Base-by-base conservation (phyloP, 2,329 filamentous ascomycete species). In the Colletotrichum euphorbiae region DNA sequence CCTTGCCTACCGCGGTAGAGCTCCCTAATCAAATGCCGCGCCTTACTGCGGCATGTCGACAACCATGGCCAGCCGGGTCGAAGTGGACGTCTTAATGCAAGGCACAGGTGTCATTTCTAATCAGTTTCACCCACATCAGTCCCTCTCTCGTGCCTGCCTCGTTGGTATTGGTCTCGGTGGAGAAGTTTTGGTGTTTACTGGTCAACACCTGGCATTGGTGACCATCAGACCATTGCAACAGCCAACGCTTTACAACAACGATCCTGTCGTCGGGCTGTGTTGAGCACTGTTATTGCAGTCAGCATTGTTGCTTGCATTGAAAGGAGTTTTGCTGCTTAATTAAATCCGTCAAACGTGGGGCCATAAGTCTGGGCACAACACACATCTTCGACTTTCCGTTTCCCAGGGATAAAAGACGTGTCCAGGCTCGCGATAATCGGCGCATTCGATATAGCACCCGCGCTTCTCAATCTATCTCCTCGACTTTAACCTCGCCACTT, bases 331-430 rank as follows among this genome's bases (percentile, higher is more conserved):
- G 0, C 2, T 55, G 51, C 33, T 38, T 55, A 21, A 40, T 38
- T 55, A 21, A 40, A 1, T 55, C 31, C n/a, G 33, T 40, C 2
- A n/a, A 2, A 36, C 51, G 33, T 55, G 51, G 51, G 51, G 51
- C 51, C 54, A n/a, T 21, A 12, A 45, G 24, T 24, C 4, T 24
- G 4, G 24, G 24, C 24, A 24, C 24, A 5, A 24, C 4, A 24
- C 24, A 24, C 24, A 24, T 4, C 24, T 24, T 24, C 24, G 24
- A 24, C 24, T 33, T 19, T 12, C 24, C 12, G 48, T 54, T n/a
- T 42, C n/a, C 13, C 50, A 38, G 48, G 31, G 48, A 66, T 66
- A 66, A 66, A 66, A 62, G 45, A 46, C 40, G 56, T 24, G 40
- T 3, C n/a, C 31, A 11, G 28, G 12, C 59, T 62, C 57, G 57